A percentile compares a stretch with the other conserved stretches of the same genome.
These are phyloP conservation scores for Teunomyces stri DNA, from an alignment of 805 yeast genomes.

Conservation along the genomic window DNA sequence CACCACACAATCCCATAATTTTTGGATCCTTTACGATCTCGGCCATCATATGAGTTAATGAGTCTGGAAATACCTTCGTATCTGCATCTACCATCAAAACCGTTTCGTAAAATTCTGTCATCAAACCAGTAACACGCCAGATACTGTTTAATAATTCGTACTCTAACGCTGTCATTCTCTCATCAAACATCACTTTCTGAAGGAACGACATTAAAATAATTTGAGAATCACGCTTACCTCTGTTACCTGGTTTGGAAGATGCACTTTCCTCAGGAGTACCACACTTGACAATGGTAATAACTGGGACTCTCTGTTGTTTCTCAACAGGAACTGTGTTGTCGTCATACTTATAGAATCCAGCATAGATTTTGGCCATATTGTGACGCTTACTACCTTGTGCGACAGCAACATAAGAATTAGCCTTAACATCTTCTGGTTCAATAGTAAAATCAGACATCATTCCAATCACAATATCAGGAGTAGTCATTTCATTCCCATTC, in stretches of 20 bases:
- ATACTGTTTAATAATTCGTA: slow-evolving; percentile 71
- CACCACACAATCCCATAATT: slow-evolving; percentile 94
- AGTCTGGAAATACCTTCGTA: slow-evolving; percentile 83
- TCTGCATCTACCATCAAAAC: slow-evolving; percentile 95
- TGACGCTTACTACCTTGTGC: slow-evolving; percentile 94
- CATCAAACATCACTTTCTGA: slow-evolving; percentile 85
- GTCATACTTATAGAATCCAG: slow-evolving; percentile 89
- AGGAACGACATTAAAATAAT: slow-evolving; percentile 86
- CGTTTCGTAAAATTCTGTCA: slow-evolving; percentile 79
- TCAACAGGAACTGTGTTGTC: slow-evolving; percentile 71
- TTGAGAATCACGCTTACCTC: slow-evolving; percentile 96
- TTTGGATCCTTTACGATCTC: slow-evolving; percentile 83
- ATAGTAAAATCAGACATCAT: slow-evolving; percentile 76
- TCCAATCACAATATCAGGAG: slow-evolving; percentile 84
- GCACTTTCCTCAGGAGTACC: slow-evolving; percentile 80
- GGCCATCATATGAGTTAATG: slow-evolving; percentile 85
- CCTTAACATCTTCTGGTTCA: slow-evolving; percentile 71
- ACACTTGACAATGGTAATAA: slow-evolving; percentile 76
- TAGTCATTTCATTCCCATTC: slow-evolving; percentile 80
- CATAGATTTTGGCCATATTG: slow-evolving; percentile 94
- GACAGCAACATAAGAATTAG: slow-evolving; percentile 91
- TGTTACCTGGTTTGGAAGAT: slow-evolving; percentile 74
- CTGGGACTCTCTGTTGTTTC: slow-evolving; percentile 83
- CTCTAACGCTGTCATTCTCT: slow-evolving; percentile 90
- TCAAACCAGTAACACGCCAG: slow-evolving; percentile 81